Evolutionary conservation across 2,329 filamentous ascomycete species (phyloP).

Genomic region (Penicillium sp.): DNA sequence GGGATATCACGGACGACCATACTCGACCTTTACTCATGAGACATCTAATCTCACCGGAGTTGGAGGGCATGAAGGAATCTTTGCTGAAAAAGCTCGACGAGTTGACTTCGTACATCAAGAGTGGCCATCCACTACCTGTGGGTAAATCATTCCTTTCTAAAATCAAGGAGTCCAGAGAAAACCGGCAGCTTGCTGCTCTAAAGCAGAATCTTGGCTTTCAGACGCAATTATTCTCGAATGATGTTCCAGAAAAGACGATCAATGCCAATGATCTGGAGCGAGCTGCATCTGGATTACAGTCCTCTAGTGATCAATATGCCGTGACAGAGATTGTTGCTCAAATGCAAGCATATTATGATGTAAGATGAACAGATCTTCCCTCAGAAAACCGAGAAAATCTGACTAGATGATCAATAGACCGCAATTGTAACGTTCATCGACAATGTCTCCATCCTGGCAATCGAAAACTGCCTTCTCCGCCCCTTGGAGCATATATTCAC

Average conservation of each 20-base stretch:
- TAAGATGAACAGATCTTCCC: slow-evolving; percentile 3
- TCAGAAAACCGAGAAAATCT: neutral
- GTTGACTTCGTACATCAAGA: slow-evolving; percentile 20
- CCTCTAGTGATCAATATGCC: slow-evolving; percentile 30
- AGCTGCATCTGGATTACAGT: neutral
- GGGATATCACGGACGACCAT: slow-evolving; percentile 24
- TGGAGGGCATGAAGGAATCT: slow-evolving; percentile 20
- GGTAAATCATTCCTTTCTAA: slow-evolving; percentile 10
- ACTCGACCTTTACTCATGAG: slow-evolving; percentile 20
- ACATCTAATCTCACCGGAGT: slow-evolving; percentile 19
- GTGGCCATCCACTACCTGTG: slow-evolving; percentile 27
- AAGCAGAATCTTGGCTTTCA: neutral
- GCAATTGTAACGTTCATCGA: slow-evolving; percentile 49
- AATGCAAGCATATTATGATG: slow-evolving; percentile 23
- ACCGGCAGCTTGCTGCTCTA: slow-evolving; percentile 8
- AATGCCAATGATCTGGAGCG: neutral
- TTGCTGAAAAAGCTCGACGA: slow-evolving; percentile 26
- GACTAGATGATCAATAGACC: slow-evolving; percentile 15
- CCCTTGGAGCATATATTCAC: slow-evolving; percentile 47
- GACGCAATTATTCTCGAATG: rapidly evolving
- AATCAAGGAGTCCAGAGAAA: slow-evolving; percentile 7
- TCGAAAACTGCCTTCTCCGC: slow-evolving; percentile 51
- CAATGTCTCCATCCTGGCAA: slow-evolving; percentile 50
- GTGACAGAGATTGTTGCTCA: slow-evolving; percentile 46
- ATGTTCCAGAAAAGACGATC: neutral